A percentile compares a stretch with the other conserved stretches of the same genome.
Conservation (phyloP, 176 grass and related monocot species). For the Guadua angustifolia region DNA sequence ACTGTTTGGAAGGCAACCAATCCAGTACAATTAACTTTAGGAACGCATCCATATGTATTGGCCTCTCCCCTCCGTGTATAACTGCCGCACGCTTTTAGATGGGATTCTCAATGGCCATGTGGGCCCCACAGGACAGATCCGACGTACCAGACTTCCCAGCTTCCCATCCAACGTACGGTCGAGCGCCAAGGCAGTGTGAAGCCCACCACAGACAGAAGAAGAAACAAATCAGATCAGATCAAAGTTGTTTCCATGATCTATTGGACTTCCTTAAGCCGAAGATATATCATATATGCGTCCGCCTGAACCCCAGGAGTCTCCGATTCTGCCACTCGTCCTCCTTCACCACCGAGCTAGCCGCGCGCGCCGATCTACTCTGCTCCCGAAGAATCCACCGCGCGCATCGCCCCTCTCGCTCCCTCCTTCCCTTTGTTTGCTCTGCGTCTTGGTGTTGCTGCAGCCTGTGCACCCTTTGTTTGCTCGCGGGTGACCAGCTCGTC, state of each 20-base stretch:
- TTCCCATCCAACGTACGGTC: neutral
- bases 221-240: neutral
- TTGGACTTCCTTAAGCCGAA: neutral
- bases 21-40: neutral
- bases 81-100: neutral
- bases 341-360: neutral
- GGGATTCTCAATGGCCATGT: neutral
- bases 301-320: neutral
- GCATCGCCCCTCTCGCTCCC: neutral
- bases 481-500: neutral
- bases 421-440: neutral
- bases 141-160: neutral
- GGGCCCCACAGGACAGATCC: neutral
- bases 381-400: neutral
- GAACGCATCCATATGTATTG: neutral
- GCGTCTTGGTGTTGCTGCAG: constrained; percentile 16
- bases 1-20: neutral
- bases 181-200: neutral
- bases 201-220: neutral
- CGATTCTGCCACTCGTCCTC: neutral
- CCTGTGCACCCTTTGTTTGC: neutral
- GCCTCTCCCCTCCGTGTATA: neutral
- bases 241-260: neutral
- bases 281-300: neutral
- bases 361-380: neutral